A percentile compares a stretch with the other conserved stretches of the same genome.
Conservation (phyloP, 768 basidiomycete genomes). For the Lentinus brumalis region DNA sequence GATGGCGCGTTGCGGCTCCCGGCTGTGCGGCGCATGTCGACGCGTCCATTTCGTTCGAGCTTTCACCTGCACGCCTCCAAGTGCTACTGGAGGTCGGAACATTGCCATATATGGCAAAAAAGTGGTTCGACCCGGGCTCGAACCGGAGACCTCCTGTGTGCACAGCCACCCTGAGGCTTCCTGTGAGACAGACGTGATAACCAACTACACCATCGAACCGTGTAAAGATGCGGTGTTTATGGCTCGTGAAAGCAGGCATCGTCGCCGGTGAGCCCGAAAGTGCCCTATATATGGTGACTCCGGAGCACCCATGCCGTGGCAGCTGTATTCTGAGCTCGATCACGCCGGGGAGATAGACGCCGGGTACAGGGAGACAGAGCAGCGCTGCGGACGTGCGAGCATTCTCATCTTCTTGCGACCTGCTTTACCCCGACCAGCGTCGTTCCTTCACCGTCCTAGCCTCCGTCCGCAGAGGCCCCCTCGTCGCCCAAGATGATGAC, state of each 20-base stretch:
- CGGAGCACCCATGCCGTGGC: no score
- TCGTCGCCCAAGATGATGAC: constrained; percentile 50
- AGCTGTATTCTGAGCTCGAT: background rate
- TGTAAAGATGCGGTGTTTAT: no score
- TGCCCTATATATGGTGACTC: no score
- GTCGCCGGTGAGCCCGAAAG: no score
- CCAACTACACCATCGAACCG: constrained; percentile 7
- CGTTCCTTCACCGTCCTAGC: constrained; percentile 3
- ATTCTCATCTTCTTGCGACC: background rate
- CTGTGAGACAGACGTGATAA: constrained; percentile 5
- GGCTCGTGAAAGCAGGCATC: no score
- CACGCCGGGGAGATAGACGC: background rate
- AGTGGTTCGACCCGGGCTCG: constrained; percentile 6
- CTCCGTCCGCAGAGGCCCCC: constrained; percentile 10
- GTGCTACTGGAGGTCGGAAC: background rate
- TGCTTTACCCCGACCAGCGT: background rate
- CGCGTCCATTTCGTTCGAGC: no score
- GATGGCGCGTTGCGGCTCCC: no score
- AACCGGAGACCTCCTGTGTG: constrained; percentile 3
- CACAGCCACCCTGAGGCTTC: background rate
- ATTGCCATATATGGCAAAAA: background rate
- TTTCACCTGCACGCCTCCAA: background rate
- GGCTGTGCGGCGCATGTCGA: no score
- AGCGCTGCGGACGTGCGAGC: background rate
- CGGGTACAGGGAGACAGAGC: background rate